These are phyloP conservation scores for Melanomma pulvis-pyrius DNA, from an alignment of 495 filamentous ascomycete genomes.

Conservation along the genomic window DNA sequence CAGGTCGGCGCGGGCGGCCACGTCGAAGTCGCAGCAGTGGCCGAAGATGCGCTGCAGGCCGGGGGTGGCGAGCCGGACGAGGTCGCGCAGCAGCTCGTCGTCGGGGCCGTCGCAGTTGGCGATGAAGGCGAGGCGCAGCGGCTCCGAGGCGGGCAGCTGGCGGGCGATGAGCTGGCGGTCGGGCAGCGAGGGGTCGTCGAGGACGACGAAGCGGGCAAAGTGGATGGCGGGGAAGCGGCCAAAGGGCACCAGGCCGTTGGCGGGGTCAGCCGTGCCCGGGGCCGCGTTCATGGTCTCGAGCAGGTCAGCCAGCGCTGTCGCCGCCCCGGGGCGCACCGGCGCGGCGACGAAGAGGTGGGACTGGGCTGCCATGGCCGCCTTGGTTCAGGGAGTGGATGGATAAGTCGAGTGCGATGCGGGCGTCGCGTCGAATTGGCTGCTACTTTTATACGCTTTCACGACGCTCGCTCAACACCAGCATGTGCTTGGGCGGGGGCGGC, in stretches of 20 bases:
- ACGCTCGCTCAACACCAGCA: not conserved
- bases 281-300: constrained; percentile 14
- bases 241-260: constrained; percentile 19
- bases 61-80: constrained; percentile 22
- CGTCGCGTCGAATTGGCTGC: constrained; percentile 14
- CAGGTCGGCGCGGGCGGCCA: constrained; percentile 10
- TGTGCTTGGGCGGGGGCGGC: not conserved
- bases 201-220: constrained; percentile 16
- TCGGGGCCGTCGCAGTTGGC: constrained; percentile 17
- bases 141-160: constrained; percentile 18
- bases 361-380: constrained; percentile 11
- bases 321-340: constrained; percentile 10
- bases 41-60: constrained; percentile 20
- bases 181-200: constrained; percentile 20
- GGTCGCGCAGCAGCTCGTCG: constrained; percentile 16
- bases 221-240: constrained; percentile 16
- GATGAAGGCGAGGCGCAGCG: constrained; percentile 19
- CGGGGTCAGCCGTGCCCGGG: constrained; percentile 14
- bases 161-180: constrained; percentile 21
- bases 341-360: constrained; percentile 17
- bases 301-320: constrained; percentile 9
- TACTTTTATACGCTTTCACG: constrained; percentile 9
- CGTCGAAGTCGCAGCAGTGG: constrained; percentile 24
- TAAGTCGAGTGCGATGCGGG: not conserved
- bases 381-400: not conserved